A percentile compares a stretch with the other conserved stretches of the same genome.
These are phyloP conservation scores for Tephrocybe sp. DNA, from an alignment of 768 basidiomycete species.

Conservation along the genomic window DNA sequence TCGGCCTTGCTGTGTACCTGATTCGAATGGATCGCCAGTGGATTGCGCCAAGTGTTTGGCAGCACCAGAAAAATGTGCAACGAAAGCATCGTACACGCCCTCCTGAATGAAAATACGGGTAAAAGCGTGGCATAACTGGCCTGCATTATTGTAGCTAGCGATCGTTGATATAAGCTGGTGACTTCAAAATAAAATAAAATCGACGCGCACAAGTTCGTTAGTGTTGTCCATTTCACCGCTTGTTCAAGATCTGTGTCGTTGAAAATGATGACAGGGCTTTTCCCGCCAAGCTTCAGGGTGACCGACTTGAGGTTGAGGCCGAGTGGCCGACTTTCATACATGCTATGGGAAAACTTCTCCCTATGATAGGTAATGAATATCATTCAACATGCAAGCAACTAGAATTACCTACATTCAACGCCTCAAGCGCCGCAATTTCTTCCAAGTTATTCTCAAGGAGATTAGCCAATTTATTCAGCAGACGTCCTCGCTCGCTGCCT, in stretches of 20 bases:
- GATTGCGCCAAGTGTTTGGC: slow-evolving; percentile 32
- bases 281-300: slow-evolving; percentile 76
- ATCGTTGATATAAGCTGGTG: not conserved
- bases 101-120: slow-evolving; percentile 59
- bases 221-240: slow-evolving; percentile 54
- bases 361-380: not conserved
- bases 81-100: slow-evolving; percentile 54
- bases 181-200: not conserved
- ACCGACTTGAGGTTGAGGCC: slow-evolving; percentile 65
- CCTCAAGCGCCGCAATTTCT: slow-evolving; percentile 61
- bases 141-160: slow-evolving; percentile 20
- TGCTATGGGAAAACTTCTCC: not conserved
- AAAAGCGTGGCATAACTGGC: slow-evolving; percentile 51
- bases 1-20: slow-evolving; percentile 43
- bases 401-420: slow-evolving; percentile 46
- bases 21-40: slow-evolving; percentile 45
- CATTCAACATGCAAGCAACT: slow-evolving; percentile 5
- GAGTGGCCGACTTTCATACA: slow-evolving; percentile 37
- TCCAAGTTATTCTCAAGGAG: slow-evolving; percentile 54
- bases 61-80: slow-evolving; percentile 38
- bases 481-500: slow-evolving; percentile 42
- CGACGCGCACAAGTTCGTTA: slow-evolving; percentile 54
- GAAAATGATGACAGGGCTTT: slow-evolving; percentile 60
- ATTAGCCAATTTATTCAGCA: slow-evolving; percentile 53
- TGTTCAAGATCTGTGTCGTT: slow-evolving; percentile 59